Base-by-base conservation (phyloP, 257 asterid species). In the Solanum sejunctum region DNA sequence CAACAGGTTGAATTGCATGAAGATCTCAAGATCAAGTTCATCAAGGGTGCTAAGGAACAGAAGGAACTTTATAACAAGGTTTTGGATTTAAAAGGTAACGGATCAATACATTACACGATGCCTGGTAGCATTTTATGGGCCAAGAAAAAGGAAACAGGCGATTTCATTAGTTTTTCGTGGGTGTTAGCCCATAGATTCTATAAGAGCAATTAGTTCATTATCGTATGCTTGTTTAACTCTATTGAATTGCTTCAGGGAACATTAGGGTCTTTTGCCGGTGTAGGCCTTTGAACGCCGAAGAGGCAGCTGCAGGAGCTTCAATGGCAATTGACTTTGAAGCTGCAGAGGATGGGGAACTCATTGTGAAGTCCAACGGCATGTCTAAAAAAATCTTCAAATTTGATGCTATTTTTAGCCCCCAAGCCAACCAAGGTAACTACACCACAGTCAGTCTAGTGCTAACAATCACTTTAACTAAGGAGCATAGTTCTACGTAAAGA, bases 251-350 rank as follows among this genome's bases (percentile, higher is more conserved):
- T 81, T 84, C 97, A 97, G 99, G 99, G 77, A 97, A 92, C 88
- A 97, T 97, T 85, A 90, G 98, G 91, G 99, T 95, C 80, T 97
- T 95, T 85, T 97, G 99, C 85, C 97, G 99, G 43, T 97, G 99
- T 84, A 93, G 99, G 89, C 99, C 99, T 61, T 85, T 97, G 90
- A 97, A 93, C 80, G 39, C 71, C 12, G 96, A 90, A 86, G 99
- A 97, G 90, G 85, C 90, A 84, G 91, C 90, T 79, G 90, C 88
- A 81, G 98, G 95, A 88, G 93, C 92, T 84, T 85, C 95, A 56
- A 82, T 89, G 89, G 91, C 93, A 45, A 87, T 95, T 84, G 98
- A 97, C 84, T 97, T 97, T 87, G 97, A 92, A 86, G 91, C 92
- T 83, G 95, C 95, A 87, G 93, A 89, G 88, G 98, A 97, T 78